These are phyloP conservation scores for Chlorella sorokiniana DNA, from an alignment of 139 green algal species.

Conservation along the genomic window DNA sequence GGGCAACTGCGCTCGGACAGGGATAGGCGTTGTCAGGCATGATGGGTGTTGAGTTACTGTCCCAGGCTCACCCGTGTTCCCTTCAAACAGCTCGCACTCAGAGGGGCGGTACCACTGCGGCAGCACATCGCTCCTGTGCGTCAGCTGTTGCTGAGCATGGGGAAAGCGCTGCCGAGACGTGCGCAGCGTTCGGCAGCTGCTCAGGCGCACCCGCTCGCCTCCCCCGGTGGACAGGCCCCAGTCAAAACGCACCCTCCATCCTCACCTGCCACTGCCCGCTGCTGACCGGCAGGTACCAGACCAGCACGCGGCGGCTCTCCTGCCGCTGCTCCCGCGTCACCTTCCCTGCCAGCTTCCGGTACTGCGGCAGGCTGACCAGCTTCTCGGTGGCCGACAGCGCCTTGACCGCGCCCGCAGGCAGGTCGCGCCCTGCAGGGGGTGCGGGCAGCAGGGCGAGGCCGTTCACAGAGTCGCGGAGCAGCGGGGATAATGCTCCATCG, in stretches of 20 bases:
- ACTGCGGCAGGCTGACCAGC: constrained; percentile 34
- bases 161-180: no score
- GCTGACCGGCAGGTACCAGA: constrained; percentile 38
- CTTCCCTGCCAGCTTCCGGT: constrained; percentile 15
- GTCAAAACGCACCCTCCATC: not conserved
- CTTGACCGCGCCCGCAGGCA: constrained; percentile 45
- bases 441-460: not conserved
- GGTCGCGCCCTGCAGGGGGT: constrained; percentile 41
- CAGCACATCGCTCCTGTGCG: no score
- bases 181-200: no score
- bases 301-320: constrained; percentile 26
- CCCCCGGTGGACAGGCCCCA: no score
- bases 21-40: no score
- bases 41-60: no score
- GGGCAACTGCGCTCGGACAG: not conserved
- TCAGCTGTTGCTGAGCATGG: constrained; percentile 13
- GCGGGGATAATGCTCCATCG: no score
- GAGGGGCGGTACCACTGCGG: constrained; percentile 40
- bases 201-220: no score
- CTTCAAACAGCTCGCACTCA: constrained; percentile 50
- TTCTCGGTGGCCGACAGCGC: constrained; percentile 38
- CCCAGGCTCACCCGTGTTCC: constrained; percentile 26
- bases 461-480: no score
- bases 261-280: constrained; percentile 6
- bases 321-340: constrained; percentile 7